Evolutionary conservation across 768 basidiomycete genomes (phyloP).

Genomic region (Xanthoconium purpureum): DNA sequence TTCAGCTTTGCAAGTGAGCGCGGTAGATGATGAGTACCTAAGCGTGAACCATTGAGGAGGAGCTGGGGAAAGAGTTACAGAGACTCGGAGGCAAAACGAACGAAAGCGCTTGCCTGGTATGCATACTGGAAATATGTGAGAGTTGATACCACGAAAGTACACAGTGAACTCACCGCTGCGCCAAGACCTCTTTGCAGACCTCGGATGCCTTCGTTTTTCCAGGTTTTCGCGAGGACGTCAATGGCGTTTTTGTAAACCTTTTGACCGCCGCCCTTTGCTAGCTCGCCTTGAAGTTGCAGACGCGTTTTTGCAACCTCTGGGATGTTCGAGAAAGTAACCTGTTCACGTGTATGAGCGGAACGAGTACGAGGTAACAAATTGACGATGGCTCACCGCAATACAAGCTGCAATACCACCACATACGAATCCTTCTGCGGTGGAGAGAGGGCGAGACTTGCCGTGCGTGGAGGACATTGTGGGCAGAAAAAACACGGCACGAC

Average conservation of each 20-base stretch:
- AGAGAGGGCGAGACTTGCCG: conserved; percentile 37
- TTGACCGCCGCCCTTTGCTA: conserved; percentile 64
- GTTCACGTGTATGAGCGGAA: conserved; percentile 6
- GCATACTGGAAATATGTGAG: conserved; percentile 57
- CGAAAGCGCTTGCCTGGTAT: conserved; percentile 67
- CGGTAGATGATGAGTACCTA: conserved; percentile 49
- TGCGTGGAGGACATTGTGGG: conserved; percentile 19
- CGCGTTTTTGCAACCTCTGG: conserved; percentile 86
- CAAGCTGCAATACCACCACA: conserved; percentile 91
- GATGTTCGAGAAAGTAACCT: conserved; percentile 81
- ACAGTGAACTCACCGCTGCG: conserved; percentile 65
- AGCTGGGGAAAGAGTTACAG: conserved; percentile 49
- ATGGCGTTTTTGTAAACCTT: conserved; percentile 89
- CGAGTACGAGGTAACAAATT: background rate
- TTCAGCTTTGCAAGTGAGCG: conserved; percentile 12
- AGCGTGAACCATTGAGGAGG: conserved; percentile 84
- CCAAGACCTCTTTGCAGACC: conserved; percentile 92
- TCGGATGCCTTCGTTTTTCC: conserved; percentile 81
- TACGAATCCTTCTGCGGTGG: conserved; percentile 77
- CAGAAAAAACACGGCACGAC: background rate
- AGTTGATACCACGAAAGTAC: background rate
- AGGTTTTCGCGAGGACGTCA: conserved; percentile 86
- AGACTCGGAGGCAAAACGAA: background rate
- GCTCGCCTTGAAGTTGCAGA: conserved; percentile 93
- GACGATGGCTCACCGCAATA: conserved; percentile 60